phyloP scores from a whole-genome alignment of 2,329 filamentous ascomycete genomes.

The Fusarium sp. region DNA sequence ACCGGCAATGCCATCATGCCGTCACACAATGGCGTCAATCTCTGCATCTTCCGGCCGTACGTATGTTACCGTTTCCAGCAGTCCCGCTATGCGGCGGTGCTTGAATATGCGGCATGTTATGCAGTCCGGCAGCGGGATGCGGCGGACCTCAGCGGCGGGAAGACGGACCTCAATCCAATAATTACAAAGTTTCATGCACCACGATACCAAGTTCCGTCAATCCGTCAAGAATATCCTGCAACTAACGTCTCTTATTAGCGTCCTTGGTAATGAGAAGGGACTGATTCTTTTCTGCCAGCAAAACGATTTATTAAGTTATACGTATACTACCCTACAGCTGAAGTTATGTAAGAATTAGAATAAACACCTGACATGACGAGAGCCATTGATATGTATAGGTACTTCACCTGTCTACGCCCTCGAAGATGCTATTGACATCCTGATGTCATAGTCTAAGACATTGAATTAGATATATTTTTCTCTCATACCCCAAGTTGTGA shows the following conservation, averaged over 20 bases:
- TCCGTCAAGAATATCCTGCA: not conserved
- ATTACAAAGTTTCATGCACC: slow-evolving; percentile 14
- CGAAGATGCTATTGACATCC: too few species aligned
- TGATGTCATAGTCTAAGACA: too few species aligned
- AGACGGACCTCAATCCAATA: slow-evolving; percentile 6
- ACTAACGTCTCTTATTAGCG: not conserved
- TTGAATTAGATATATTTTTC: too few species aligned
- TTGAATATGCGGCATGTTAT: slow-evolving; percentile 29
- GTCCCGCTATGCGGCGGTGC: slow-evolving; percentile 40
- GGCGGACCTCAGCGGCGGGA: slow-evolving; percentile 29
- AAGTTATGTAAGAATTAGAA: not conserved
- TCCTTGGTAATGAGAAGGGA: not conserved
- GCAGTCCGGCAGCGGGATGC: slow-evolving; percentile 34
- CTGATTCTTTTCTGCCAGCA: too few species aligned
- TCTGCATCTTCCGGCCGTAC: slow-evolving; percentile 29
- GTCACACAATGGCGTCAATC: slow-evolving; percentile 48
- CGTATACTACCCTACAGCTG: not conserved
- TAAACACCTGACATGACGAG: too few species aligned
- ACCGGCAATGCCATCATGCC: slow-evolving; percentile 47
- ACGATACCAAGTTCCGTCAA: not conserved
- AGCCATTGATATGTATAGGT: too few species aligned
- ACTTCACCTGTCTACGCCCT: too few species aligned
- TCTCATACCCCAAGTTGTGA: too few species aligned
- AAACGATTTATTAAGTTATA: not conserved
- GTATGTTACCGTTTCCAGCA: slow-evolving; percentile 45